Conservation (phyloP, 2,329 filamentous ascomycete species). For the Elsinoe necatrix region DNA sequence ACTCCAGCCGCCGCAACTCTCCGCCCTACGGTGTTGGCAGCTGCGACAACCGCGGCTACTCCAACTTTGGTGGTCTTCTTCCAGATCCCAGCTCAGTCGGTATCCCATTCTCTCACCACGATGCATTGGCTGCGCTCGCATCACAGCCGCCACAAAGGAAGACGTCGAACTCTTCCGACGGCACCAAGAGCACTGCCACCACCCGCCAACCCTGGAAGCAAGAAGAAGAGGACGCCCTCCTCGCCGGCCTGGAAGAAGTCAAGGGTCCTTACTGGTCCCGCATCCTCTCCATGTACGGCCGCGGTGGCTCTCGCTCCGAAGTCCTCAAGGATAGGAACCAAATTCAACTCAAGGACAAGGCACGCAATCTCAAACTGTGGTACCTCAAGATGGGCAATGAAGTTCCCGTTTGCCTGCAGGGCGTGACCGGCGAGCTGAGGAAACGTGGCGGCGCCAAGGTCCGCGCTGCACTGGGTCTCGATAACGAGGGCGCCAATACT, state of each 20-base stretch:
- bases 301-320: conserved; percentile 69
- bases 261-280: conserved; percentile 92
- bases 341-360: conserved; percentile 88
- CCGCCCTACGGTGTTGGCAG: neutral
- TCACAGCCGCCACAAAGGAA: conserved; percentile 36
- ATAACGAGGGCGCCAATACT: conserved; percentile 17
- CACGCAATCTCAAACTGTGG: conserved; percentile 80
- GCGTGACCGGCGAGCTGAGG: conserved; percentile 82
- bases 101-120: neutral
- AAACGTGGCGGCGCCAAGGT: conserved; percentile 44
- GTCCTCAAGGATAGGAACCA: conserved; percentile 83
- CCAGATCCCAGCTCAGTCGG: neutral
- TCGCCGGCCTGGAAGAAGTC: conserved; percentile 79
- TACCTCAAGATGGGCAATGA: conserved; percentile 88
- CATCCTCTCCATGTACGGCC: conserved; percentile 75
- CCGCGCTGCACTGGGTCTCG: conserved; percentile 26
- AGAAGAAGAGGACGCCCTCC: conserved; percentile 82
- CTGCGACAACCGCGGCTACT: neutral
- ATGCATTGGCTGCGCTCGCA: neutral
- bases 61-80: conserved; percentile 8
- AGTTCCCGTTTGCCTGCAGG: conserved; percentile 78
- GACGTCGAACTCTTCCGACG: conserved; percentile 45
- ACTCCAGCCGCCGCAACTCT: neutral
- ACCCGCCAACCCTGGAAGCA: conserved; percentile 70
- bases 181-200: neutral